Evolutionary conservation across 306 rosid genomes (phyloP).

Genomic region (Ziziphus jujuba): DNA sequence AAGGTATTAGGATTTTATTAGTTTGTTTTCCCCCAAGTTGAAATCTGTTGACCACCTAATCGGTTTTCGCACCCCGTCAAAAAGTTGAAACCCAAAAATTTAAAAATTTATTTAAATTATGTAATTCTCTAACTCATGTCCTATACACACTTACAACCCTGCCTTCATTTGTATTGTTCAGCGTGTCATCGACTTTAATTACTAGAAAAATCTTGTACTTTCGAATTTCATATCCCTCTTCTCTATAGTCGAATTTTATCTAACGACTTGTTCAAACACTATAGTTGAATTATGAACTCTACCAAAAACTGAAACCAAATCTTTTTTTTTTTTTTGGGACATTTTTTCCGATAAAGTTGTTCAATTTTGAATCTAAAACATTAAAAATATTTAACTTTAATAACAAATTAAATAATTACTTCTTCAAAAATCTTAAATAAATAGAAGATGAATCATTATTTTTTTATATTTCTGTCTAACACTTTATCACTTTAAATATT

Average conservation of each 20-base stretch:
- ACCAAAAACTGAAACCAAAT: not conserved
- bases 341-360: too few species aligned
- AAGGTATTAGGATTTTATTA: constrained; percentile 19
- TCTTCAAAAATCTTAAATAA: too few species aligned
- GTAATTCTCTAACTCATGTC: constrained; percentile 24
- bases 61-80: constrained; percentile 80
- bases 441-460: too few species aligned
- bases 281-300: too few species aligned
- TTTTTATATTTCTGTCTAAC: too few species aligned
- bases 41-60: constrained; percentile 92
- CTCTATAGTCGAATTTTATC: not conserved
- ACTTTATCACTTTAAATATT: too few species aligned
- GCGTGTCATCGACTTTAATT: constrained; percentile 28
- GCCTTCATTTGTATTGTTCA: constrained; percentile 35
- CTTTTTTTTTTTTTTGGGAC: too few species aligned
- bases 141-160: constrained; percentile 32
- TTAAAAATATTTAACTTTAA: too few species aligned
- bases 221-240: too few species aligned
- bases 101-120: too few species aligned
- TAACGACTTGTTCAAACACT: constrained; percentile 3
- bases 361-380: too few species aligned
- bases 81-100: constrained; percentile 30
- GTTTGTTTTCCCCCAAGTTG: constrained; percentile 65
- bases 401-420: too few species aligned
- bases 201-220: constrained; percentile 8